Evolutionary conservation across 2,329 filamentous ascomycete genomes (phyloP).

Genomic region (Malbranchea zuffiana): DNA sequence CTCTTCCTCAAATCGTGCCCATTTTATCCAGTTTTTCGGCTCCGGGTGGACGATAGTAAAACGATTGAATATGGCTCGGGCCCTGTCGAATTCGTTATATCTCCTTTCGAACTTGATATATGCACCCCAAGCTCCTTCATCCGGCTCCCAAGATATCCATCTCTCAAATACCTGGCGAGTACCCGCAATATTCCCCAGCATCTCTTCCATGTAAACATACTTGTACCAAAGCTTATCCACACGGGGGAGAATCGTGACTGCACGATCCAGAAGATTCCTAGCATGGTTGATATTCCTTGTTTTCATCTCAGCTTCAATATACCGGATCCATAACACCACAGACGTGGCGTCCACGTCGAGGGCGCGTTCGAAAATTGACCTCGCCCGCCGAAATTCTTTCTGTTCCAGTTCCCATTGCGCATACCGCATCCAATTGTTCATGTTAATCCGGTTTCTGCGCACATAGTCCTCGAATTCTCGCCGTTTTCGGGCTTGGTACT

Average conservation of each 20-base stretch:
- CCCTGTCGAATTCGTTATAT: conserved; percentile 82
- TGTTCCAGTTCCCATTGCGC: conserved; percentile 96
- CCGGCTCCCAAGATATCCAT: conserved; percentile 97
- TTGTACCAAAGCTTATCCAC: conserved; percentile 99
- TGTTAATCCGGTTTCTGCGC: conserved; percentile 81
- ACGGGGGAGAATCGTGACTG: conserved; percentile 81
- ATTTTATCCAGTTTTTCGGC: conserved; percentile 96
- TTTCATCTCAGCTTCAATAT: conserved; percentile 96
- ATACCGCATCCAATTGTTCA: conserved; percentile 99
- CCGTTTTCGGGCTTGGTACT: conserved; percentile 89
- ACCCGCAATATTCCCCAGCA: conserved; percentile 83
- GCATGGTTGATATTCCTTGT: conserved; percentile 92
- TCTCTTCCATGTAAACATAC: conserved; percentile 98
- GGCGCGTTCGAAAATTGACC: conserved; percentile 88
- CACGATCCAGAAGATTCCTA: conserved; percentile 82
- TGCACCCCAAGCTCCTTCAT: conserved; percentile 87
- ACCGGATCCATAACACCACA: conserved; percentile 78
- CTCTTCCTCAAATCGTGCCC: conserved; percentile 95
- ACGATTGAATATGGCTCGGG: conserved; percentile 77
- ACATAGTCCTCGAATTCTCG: conserved; percentile 99
- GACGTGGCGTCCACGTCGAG: conserved; percentile 84
- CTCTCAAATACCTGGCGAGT: conserved; percentile 90
- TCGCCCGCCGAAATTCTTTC: conserved; percentile 85
- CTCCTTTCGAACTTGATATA: conserved; percentile 97
- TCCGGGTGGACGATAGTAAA: conserved; percentile 92